Evolutionary conservation across 257 asterid genomes (phyloP).

Genomic region (Solanum sejunctum): DNA sequence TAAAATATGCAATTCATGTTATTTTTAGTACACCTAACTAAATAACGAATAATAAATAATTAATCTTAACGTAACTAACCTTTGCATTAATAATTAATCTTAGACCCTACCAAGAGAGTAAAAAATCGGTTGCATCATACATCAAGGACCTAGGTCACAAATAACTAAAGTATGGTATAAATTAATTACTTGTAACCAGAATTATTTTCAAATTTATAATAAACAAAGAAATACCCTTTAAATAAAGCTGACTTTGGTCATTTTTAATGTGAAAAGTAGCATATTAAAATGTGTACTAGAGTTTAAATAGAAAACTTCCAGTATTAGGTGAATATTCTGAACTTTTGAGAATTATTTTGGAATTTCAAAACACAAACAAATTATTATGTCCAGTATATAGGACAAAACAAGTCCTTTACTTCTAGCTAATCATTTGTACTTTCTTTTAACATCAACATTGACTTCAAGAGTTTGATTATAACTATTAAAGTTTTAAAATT

Average conservation of each 20-base stretch:
- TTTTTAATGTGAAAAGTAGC: neutral
- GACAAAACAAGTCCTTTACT: conserved; percentile 15
- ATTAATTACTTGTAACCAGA: neutral
- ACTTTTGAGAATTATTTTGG: neutral
- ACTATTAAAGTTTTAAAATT: neutral
- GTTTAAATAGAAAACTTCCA: conserved; percentile 6
- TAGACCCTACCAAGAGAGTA: too few relatives aligned
- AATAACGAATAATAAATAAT: too few relatives aligned
- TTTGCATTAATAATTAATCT: too few relatives aligned
- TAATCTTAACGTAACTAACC: too few relatives aligned
- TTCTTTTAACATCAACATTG: conserved; percentile 4
- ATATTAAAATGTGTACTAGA: neutral
- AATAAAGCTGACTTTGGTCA: neutral
- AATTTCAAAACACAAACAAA: neutral
- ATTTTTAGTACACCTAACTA: too few relatives aligned
- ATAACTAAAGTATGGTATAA: neutral
- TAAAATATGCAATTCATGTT: too few relatives aligned
- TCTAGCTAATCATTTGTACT: conserved; percentile 3
- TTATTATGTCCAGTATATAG: neutral
- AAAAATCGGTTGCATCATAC: neutral
- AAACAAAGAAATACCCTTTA: neutral
- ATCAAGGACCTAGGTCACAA: neutral
- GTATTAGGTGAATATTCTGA: conserved; percentile 8
- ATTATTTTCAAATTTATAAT: neutral
- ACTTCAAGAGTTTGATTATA: neutral